Conservation (phyloP, 2,329 filamentous ascomycete species). For the Alternaria ventricosa region DNA sequence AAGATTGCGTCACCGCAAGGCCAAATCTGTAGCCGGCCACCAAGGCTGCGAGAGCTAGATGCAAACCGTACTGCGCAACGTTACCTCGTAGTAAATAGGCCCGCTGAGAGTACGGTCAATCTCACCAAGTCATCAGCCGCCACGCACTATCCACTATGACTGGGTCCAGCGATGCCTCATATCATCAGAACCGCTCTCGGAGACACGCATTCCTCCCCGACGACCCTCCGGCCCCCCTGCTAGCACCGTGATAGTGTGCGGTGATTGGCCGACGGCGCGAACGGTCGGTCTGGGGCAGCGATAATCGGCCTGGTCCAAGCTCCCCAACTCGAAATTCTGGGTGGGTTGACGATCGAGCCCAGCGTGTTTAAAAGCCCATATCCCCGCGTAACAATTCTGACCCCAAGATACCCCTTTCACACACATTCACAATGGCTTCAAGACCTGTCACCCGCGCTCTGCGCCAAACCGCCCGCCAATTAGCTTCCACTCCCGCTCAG, state of each 20-base stretch:
- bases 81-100: not conserved
- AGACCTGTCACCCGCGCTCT: constrained; percentile 71
- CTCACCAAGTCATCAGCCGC: not conserved
- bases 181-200: constrained; percentile 15
- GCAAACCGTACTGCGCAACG: not conserved
- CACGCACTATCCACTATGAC: constrained; percentile 11
- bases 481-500: constrained; percentile 58
- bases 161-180: constrained; percentile 3
- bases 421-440: constrained; percentile 72
- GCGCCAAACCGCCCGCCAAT: constrained; percentile 63
- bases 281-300: constrained; percentile 17
- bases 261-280: constrained; percentile 15
- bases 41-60: not conserved
- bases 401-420: constrained; percentile 43
- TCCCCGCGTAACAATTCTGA: constrained; percentile 27
- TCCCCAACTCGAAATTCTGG: constrained; percentile 21
- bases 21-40: not conserved
- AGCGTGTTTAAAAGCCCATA: constrained; percentile 33
- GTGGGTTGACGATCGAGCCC: constrained; percentile 7
- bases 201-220: constrained; percentile 30
- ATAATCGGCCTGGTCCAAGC: constrained; percentile 18
- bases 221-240: constrained; percentile 12
- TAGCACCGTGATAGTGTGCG: not conserved
- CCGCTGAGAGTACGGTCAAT: not conserved
- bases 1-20: constrained; percentile 5